Base-by-base conservation (phyloP, 331 rosid species). In the Cydonia oblonga region DNA sequence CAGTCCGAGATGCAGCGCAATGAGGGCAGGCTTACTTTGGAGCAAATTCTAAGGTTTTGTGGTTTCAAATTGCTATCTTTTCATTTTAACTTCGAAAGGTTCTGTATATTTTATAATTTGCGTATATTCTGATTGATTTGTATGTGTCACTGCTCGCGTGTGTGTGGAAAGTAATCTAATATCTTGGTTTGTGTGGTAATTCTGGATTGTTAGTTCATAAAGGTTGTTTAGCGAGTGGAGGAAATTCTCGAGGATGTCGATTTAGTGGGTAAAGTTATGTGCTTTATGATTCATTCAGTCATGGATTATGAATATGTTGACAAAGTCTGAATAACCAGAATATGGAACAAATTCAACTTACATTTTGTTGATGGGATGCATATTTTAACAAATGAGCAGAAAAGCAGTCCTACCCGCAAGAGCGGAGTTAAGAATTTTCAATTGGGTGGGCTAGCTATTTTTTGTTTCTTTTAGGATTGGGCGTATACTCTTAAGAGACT, bases 11-110 rank as follows among this genome's bases (percentile, higher is more conserved):
- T 93, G 98, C 91, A 84, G 76, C 86, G 87, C 12, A 90, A 93
- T 40, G 92, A 93, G 76, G 97, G 98, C 73, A 81, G 98, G 64
- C 96, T 93, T 67, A 93, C 98, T 69, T 80, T 93, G 91, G 98
- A 93, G 85, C 98, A 93, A 89, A 95, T 93, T 40, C 80, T 91
- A 79, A 91, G 98, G 98, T 93, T 85, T 69, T 69, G 58, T 19
- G 20, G 25, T 58, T 63, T 8, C 54, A 18, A 49, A 16, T 49
- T 25, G 42, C 46, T 64, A 40, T 38, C 10, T n/a, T 25, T 30
- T 2, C 0, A 9, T 25, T 42, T 66, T 30, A 0, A 2, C 5
- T 14, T 10, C 71, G 9, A 53, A 20, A 6, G 4, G 35, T 62
- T n/a, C 12, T 59, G 62, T 14, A 15, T 3, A 2, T 12, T 24